phyloP scores from a whole-genome alignment of 2,329 filamentous ascomycete genomes.

The Nemania abortiva region DNA sequence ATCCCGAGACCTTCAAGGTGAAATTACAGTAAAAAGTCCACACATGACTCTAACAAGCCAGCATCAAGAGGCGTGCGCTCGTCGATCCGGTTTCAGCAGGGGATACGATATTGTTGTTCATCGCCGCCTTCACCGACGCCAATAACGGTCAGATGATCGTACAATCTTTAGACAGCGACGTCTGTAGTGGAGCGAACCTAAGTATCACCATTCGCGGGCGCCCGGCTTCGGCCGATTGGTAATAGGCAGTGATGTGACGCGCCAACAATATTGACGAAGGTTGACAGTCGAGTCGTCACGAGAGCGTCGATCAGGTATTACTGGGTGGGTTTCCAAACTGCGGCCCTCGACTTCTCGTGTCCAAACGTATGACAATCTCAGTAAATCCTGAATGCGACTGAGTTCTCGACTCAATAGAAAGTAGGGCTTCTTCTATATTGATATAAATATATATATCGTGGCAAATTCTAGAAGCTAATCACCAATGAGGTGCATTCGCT shows the following conservation, averaged over 20 bases:
- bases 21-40: not conserved
- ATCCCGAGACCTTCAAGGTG: not conserved
- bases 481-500: slow-evolving; percentile 3
- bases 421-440: slow-evolving; percentile 51
- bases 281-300: slow-evolving; percentile 67
- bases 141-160: slow-evolving; percentile 47
- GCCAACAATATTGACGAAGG: slow-evolving; percentile 56
- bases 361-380: not conserved
- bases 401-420: not conserved
- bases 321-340: slow-evolving; percentile 54
- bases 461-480: slow-evolving; percentile 52
- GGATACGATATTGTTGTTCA: slow-evolving; percentile 2
- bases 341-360: not conserved
- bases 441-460: slow-evolving; percentile 59
- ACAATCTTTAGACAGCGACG: slow-evolving; percentile 58
- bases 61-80: not conserved
- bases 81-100: not conserved
- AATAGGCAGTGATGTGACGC: slow-evolving; percentile 47
- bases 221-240: slow-evolving; percentile 59
- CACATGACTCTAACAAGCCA: not conserved
- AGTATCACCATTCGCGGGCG: slow-evolving; percentile 66
- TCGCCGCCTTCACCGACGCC: slow-evolving; percentile 48
- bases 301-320: slow-evolving; percentile 64
- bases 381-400: not conserved
- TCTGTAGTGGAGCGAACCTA: slow-evolving; percentile 60